Evolutionary conservation across 306 rosid genomes (phyloP), one percentile per base, ranked within the genome.

Genomic region (Rosa persica): DNA sequence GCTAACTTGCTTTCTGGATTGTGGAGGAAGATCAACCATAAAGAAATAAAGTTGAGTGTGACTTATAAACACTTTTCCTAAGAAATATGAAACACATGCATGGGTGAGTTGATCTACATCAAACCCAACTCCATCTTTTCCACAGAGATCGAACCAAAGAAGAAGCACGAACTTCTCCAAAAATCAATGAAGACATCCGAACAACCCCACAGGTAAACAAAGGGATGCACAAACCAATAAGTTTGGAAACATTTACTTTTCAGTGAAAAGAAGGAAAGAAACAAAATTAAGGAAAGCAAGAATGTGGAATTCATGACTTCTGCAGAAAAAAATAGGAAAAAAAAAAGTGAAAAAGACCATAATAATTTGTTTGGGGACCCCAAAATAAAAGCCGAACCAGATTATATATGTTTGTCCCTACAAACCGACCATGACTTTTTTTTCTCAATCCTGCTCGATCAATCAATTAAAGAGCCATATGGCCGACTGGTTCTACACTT

Each of bases 381-480:
- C 54, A 12, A 61, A 30, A 61, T 12, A 76, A 84, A 80, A 48
- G 84, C 47, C 67, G 73, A 66, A 60, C 55, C 69, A 17, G 78
- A 51, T 69, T 38, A 17, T 23, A 73, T 58, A 20, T 51, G 52
- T 69, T 25, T 60, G 20, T 25, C 85, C 78, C 73, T 54, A 83
- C 76, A 34, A 51, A 74, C 62, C 76, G 65, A 70, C 74, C 57
- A 42, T 15, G 34, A 34, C 51, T 27, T 13, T 65, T 62, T 55
- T 19, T 25, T 5, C 12, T 36, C 20, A 27, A 12, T 36, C 47
- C 34, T 0, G 19, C 67, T 4, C 22, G 15, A n/a, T 22, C 78
- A 54, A 64, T 54, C 52, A 65, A 0, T 34, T 65, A 17, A 36
- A 65, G 44, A 65, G 4, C 70, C 70, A 65, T 30, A 30, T 65